Base-by-base conservation (phyloP, 2,329 filamentous ascomycete species). In the Leptoxyphium fumago region DNA sequence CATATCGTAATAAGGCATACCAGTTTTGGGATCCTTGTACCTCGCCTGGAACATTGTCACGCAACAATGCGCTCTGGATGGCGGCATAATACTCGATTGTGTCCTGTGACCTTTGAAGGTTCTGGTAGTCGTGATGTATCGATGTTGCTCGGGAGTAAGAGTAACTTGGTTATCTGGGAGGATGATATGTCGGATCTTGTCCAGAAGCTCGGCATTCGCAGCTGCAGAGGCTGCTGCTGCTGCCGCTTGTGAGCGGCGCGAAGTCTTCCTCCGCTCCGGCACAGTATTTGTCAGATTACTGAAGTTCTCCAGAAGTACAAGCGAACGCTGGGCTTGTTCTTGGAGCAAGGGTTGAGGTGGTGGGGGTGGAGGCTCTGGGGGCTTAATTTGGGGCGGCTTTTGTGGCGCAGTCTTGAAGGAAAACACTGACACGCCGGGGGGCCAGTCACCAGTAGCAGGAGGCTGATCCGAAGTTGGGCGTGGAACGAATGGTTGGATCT, bases 21-120 rank as follows among this genome's bases (percentile, higher is more conserved):
- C 84, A 0, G 89, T 96, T 52, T 76, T 74, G 0, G 87, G 85
- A 61, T 98, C 91, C 18, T 80, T 76, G 62, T 93, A 96, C 44
- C 78, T 78, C 10, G 89, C 91, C 43, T 80, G 75, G 55, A 81
- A 55, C 2, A 44, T 43, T 2, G 56, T 95, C 58, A 96, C 88
- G 41, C 80, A 81, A 61, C 91, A 98, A 29, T 80, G 55, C 21
- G 60, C 55, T 15, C 61, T 61, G 2, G 55, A 50, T 2, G 61
- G 61, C 11, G 47, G 45, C 50, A 55, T 48, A 47, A 51, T 68
- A 39, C 72, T 36, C 48, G 32, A 36, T 9, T 36, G 32, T 5
- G 32, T 36, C 38, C 66, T 48, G 61, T 43, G 58, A 46, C 55
- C 55, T 49, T 54, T 59, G 50, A 51, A 48, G 40, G 46, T 57